These are phyloP conservation scores for Sporisorium iseilematis-ciliati DNA, from an alignment of 1,284 basidiomycete species.

Conservation along the genomic window DNA sequence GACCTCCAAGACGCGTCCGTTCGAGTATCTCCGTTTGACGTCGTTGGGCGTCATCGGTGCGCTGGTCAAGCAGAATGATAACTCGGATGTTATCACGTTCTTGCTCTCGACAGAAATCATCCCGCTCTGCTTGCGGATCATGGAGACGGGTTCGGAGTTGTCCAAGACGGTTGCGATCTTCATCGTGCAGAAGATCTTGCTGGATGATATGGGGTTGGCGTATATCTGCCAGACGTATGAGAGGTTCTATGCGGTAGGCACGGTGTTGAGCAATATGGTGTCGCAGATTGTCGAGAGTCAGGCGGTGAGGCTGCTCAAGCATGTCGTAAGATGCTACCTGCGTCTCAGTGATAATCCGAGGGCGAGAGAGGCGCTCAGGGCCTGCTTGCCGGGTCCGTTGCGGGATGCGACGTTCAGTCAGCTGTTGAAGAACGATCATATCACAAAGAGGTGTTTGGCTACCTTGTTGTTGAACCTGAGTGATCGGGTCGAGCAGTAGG, in stretches of 20 bases:
- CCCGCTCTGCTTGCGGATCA: slow-evolving; percentile 97
- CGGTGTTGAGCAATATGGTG: slow-evolving; percentile 99
- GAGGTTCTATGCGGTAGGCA: slow-evolving; percentile 98
- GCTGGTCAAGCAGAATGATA: slow-evolving; percentile 95
- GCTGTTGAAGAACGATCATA: slow-evolving; percentile 76
- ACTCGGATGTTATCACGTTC: slow-evolving; percentile 98
- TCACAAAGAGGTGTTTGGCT: slow-evolving; percentile 82
- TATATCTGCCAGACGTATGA: slow-evolving; percentile 99
- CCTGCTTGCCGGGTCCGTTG: slow-evolving; percentile 95
- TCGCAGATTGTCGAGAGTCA: slow-evolving; percentile 84
- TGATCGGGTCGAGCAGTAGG: slow-evolving; percentile 71
- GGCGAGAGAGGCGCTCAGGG: slow-evolving; percentile 94
- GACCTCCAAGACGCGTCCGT: slow-evolving; percentile 97
- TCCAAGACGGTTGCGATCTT: slow-evolving; percentile 99
- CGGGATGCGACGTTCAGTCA: slow-evolving; percentile 93
- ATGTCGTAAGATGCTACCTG: slow-evolving; percentile 97
- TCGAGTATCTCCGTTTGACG: slow-evolving; percentile 97
- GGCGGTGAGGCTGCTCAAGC: slow-evolving; percentile 94
- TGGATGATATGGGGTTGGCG: slow-evolving; percentile 96
- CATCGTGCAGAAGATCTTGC: slow-evolving; percentile 98
- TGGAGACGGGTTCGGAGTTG: slow-evolving; percentile 99
- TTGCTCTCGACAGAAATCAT: slow-evolving; percentile 99
- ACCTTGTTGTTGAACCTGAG: slow-evolving; percentile 91
- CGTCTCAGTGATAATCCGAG: slow-evolving; percentile 95
- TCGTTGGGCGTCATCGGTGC: slow-evolving; percentile 98